Percentiles rank a stretch among this genome's conserved stretches.
Evolutionary conservation across 169 alveolate genomes (phyloP).

Genomic region (Toxoplasma gondii): DNA sequence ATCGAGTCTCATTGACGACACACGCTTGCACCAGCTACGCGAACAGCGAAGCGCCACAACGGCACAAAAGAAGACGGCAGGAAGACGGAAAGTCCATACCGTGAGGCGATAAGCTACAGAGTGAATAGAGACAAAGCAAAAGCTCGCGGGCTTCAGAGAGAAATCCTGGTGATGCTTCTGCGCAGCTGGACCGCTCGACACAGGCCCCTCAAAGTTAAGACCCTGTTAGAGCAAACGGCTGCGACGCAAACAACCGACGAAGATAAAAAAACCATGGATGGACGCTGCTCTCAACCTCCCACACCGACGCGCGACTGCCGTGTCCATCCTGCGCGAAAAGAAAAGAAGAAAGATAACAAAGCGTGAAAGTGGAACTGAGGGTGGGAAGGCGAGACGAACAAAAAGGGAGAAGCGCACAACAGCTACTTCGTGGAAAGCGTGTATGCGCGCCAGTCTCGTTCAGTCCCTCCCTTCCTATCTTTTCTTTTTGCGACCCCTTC

Average conservation of each 20-base stretch:
- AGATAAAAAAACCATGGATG: constrained; percentile 4
- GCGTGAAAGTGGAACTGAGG: background rate
- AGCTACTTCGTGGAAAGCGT: no score
- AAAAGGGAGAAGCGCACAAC: background rate
- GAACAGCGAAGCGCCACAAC: no score
- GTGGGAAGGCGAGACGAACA: background rate
- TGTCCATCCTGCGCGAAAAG: background rate
- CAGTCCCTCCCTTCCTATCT: no score
- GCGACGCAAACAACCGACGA: background rate
- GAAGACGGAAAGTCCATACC: no score
- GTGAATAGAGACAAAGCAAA: background rate
- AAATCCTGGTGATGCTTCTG: background rate
- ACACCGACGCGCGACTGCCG: background rate
- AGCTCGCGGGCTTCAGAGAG: background rate
- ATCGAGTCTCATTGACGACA: no score
- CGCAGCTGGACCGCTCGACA: background rate
- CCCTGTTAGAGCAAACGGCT: constrained; percentile 21
- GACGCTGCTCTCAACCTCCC: background rate
- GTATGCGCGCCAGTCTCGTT: no score
- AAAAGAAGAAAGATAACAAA: background rate
- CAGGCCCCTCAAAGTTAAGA: background rate
- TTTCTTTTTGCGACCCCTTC: no score
- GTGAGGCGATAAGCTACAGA: background rate
- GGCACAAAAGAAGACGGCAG: no score
- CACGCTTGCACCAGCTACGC: no score